A percentile compares a stretch with the other conserved stretches of the same genome.
Evolutionary conservation across 2,329 filamentous ascomycete species (phyloP).

Genomic region (Colletotrichum sp.): DNA sequence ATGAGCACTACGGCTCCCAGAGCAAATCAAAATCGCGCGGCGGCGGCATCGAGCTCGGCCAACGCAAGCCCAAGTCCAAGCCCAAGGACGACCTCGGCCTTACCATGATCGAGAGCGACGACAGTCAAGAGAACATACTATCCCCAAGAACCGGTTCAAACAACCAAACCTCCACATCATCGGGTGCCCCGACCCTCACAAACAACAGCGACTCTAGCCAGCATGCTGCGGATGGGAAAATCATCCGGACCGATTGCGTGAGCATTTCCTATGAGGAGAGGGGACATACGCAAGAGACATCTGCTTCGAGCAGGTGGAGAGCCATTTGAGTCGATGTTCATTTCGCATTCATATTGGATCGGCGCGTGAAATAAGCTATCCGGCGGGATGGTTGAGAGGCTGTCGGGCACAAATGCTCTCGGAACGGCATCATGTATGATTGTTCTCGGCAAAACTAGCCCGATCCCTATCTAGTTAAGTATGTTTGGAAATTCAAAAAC

Average conservation of each 20-base stretch:
- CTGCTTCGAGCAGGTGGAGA: background rate
- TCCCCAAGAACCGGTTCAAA: background rate
- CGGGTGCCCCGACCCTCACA: background rate
- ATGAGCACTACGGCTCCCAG: background rate
- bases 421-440: background rate
- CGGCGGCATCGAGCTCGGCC: background rate
- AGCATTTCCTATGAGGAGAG: background rate
- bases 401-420: background rate
- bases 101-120: constrained; percentile 9
- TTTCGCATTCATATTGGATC: accelerated
- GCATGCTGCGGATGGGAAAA: background rate
- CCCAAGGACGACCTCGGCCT: constrained; percentile 8
- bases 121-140: constrained; percentile 19
- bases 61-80: background rate
- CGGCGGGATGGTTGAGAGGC: accelerated
- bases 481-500: background rate
- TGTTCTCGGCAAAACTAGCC: background rate
- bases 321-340: background rate
- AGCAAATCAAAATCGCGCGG: background rate
- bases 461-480: background rate
- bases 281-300: background rate
- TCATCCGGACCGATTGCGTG: background rate
- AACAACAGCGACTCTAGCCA: background rate
- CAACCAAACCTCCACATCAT: background rate
- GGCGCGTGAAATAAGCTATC: background rate